Evolutionary conservation across 139 green algal species (phyloP), one percentile per base, ranked within the genome.

Genomic region (Asterochloris sp.): DNA sequence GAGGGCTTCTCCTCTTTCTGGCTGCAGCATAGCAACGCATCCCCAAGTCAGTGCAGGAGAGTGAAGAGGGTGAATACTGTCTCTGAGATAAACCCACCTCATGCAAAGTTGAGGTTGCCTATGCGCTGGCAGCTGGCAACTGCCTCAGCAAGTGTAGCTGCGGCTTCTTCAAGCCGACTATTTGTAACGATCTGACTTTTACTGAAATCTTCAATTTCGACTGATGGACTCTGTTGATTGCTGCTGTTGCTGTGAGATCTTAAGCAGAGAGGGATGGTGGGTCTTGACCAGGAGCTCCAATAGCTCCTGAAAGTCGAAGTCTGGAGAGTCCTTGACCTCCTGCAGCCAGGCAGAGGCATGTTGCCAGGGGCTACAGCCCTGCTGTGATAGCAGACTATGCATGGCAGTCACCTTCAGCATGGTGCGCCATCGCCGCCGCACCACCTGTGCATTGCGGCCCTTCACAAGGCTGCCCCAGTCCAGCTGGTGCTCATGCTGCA

Each of bases 1-100:
- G 93, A 94, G 74, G 94, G 94, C 83, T 95, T 95, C 90, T 95
- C 94, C 82, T 96, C 91, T 86, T 97, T 96, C 83, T 87, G 89
- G 91, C 92, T 96, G 90, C 84, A 83, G 23, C 21, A 71, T 26
- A 8, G 66, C 66, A 16, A 71, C 21, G 21, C 19, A 21, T 71
- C 2, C 73, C 27, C 27, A 64, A 60, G 24, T 69, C 23, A 80
- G 13, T 67, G 76, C 76, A 21, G 68, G 23, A 26, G 13, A 8
- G n/a, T n/a, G 19, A 54, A 15, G 74, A 80, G 67, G 21, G 6
- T 69, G 23, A 69, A 19, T 60, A 69, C 60, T 26, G 38, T 54
- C 38, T 6, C 38, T 54, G 38, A 54, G 38, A 2, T 6, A n/a
- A n/a, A 54, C 38, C 6, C 38, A 54, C 38, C 38, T 54, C 38